These are phyloP conservation scores for Metschnikowia drakensbergensis DNA, from an alignment of 805 yeast species.

Conservation along the genomic window DNA sequence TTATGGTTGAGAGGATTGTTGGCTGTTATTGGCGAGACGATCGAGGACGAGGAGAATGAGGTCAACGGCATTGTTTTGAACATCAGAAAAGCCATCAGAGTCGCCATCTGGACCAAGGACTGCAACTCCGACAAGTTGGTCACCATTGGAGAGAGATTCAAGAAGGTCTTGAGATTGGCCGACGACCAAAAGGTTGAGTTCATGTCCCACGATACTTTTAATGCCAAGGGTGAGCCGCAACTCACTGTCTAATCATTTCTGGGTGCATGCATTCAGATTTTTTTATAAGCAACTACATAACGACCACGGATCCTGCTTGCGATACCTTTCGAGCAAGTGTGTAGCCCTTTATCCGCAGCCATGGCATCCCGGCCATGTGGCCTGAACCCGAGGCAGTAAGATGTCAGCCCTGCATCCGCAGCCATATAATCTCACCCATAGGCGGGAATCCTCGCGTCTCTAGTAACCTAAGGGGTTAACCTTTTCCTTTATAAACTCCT, in stretches of 20 bases:
- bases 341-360: not conserved
- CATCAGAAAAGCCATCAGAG: slow-evolving; percentile 71
- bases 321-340: not conserved
- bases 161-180: slow-evolving; percentile 72
- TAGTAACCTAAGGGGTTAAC: slow-evolving; percentile 37
- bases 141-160: slow-evolving; percentile 82
- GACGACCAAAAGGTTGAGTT: slow-evolving; percentile 80
- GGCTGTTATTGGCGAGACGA: slow-evolving; percentile 91
- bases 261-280: slow-evolving; percentile 5
- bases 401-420: too few relatives aligned
- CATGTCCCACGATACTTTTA: slow-evolving; percentile 57
- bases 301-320: slow-evolving; percentile 10
- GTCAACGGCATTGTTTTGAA: slow-evolving; percentile 93
- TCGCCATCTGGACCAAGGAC: slow-evolving; percentile 92
- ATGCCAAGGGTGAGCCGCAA: slow-evolving; percentile 32
- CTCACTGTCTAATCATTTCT: slow-evolving; percentile 16
- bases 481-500: slow-evolving; percentile 49
- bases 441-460: too few relatives aligned
- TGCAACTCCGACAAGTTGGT: slow-evolving; percentile 59
- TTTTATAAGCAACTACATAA: slow-evolving; percentile 17
- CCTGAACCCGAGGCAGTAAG: too few relatives aligned
- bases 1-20: slow-evolving; percentile 88
- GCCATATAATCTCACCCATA: too few relatives aligned
- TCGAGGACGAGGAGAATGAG: slow-evolving; percentile 77
- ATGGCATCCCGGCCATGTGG: too few relatives aligned